Base-by-base conservation (phyloP, 2,329 filamentous ascomycete genomes). In the Bipolaris cookei region DNA sequence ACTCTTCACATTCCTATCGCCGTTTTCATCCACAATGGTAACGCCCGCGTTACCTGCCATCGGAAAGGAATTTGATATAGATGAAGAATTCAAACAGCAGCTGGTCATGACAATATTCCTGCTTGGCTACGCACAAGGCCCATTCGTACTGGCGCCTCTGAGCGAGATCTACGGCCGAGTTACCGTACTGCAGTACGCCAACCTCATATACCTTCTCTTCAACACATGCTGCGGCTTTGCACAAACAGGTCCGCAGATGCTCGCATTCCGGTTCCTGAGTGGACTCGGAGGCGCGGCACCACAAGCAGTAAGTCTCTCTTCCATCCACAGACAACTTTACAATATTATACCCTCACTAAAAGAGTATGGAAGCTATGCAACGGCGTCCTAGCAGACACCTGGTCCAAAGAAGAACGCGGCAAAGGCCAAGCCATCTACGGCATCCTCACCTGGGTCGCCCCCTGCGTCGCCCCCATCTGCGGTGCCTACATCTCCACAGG, bases 401-500 rank as follows among this genome's bases (percentile, higher is more conserved):
- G 84, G 78, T 76, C 71, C 2, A 79, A 86, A 6, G 86, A 88
- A 68, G 79, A 89, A 69, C 82, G 87, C 54, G 86, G 87, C 6
- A 83, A 83, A 62, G 84, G 85, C 7, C 82, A 88, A 61, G 82
- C 81, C 2, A 80, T 88, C 35, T 89, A 88, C 75, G 84, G 81
- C 43, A 80, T 89, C 4, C 81, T 83, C 6, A 87, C 87, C 0
- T 80, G 89, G 13, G 80, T 89, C 3, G 87, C 87, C 0, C 87
- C 87, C 4, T 85, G 84, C 3, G 75, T 88, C 3, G 88, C 86
- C 5, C 70, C 68, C 6, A 71, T 72, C 6, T 66, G 61, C 35
- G 76, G 39, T 5, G 68, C 63, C 7, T 71, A 67, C 51, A 70
- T 72, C 39, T 70, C 64, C 2, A 51, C 58, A 43, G 53, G 59